Evolutionary conservation across 75 land plant genomes (phyloP), one percentile per base, ranked within the genome.

Genomic region (Isoetes taiwanensis): DNA sequence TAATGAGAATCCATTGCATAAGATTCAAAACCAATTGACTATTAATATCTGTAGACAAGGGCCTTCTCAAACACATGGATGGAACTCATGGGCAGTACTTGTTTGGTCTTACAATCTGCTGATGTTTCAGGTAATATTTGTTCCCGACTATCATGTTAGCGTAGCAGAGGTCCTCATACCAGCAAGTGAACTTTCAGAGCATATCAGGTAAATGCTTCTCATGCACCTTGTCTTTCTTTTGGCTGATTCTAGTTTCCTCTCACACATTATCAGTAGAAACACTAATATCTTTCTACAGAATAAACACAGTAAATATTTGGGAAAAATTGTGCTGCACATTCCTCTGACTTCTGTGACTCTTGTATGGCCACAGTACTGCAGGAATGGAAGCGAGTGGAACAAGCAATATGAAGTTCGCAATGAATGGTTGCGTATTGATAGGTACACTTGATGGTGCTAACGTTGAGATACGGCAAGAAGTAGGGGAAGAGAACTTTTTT

Each of bases 381-480:
- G 96, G 99, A 37, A 85, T 89, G 96, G 96, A 94, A 61, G 96
- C 99, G 12, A 88, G 96, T 73, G 99, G 99, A 27, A 88, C 99
- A 6, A 94, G 99, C 70, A 94, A 94, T 73, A 94, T 94, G 99
- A 94, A 94, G 68, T 94, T 94, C 68, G 72, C 90, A 34, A 65
- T 93, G 17, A 94, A 88, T 72, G 99, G 99, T 8, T 87, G 99
- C 71, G 65, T 94, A 21, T 80, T 94, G 30, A 88, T 94, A 61
- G 99, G 99, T 30, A 94, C 99, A 43, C 54, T 94, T 32, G 99
- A 88, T 77, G 96, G 99, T 21, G 96, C 99, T 20, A 94, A 94
- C 63, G 84, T 94, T 19, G 99, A 94, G 61, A 94, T 94, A 55
- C 83, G 99, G 54, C 86, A 88, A 67, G 96, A 94, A 64, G 80